Percentiles rank a stretch among this genome's conserved stretches.
These are phyloP conservation scores for Phytophthora tentaculata DNA, from an alignment of 352 stramenopile genomes.

Conservation along the genomic window DNA sequence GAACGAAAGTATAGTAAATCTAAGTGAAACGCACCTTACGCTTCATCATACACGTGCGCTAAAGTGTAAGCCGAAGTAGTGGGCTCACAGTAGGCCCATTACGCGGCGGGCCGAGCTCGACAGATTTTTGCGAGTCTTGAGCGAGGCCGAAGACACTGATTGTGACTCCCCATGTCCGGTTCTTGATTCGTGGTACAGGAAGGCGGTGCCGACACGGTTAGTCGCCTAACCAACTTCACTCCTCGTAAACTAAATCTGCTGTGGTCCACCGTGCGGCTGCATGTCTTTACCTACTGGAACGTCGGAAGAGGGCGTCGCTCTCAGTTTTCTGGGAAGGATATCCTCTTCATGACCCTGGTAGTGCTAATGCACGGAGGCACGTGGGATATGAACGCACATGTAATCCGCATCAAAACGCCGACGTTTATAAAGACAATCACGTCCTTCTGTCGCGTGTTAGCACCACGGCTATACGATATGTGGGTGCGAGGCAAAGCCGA, in stretches of 20 bases:
- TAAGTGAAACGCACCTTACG: too few species aligned
- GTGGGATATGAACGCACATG: conserved; percentile 14
- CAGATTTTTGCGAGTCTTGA: too few species aligned
- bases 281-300: neutral
- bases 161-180: neutral
- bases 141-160: neutral
- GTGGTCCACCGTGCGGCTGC: neutral
- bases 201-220: neutral
- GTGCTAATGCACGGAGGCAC: conserved; percentile 2
- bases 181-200: neutral
- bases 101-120: too few species aligned
- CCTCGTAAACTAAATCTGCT: neutral
- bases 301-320: neutral
- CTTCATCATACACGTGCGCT: too few species aligned
- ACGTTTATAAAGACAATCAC: too few species aligned
- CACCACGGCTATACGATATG: too few species aligned
- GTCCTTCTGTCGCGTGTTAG: too few species aligned
- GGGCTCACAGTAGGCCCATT: too few species aligned
- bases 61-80: too few species aligned
- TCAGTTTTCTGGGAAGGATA: neutral
- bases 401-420: too few species aligned
- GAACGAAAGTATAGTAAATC: too few species aligned
- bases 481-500: too few species aligned
- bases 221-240: neutral
- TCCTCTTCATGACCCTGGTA: conserved; percentile 5